A percentile compares a stretch with the other conserved stretches of the same genome.
Evolutionary conservation across 257 asterid species (phyloP).

Genomic region (Fraxinus pennsylvanica): DNA sequence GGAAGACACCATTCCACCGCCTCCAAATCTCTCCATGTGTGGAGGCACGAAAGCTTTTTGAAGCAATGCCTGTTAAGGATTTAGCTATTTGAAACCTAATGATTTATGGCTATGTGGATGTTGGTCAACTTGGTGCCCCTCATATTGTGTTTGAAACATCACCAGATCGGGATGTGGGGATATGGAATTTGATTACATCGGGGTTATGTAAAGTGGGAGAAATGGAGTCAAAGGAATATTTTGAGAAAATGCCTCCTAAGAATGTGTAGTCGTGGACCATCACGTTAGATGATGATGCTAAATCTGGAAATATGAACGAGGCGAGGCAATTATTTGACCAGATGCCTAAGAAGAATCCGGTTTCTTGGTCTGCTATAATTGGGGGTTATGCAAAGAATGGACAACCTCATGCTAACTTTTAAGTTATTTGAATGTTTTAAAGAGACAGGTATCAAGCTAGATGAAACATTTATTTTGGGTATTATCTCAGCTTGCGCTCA

Average conservation of each 20-base stretch:
- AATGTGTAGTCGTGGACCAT: constrained; percentile 31
- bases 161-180: constrained; percentile 8
- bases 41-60: constrained; percentile 18
- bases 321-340: constrained; percentile 16
- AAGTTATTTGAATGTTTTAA: constrained; percentile 5
- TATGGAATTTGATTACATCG: constrained; percentile 19
- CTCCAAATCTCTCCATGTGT: constrained; percentile 31
- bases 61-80: constrained; percentile 3
- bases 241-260: constrained; percentile 19
- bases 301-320: constrained; percentile 2
- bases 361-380: constrained; percentile 1
- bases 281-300: constrained; percentile 23
- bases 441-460: constrained; percentile 8
- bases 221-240: constrained; percentile 4
- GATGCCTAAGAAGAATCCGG: constrained; percentile 22
- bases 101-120: not conserved
- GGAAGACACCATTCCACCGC: constrained; percentile 51
- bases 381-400: constrained; percentile 17
- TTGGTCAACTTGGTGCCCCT: constrained; percentile 5
- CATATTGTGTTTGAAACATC: not conserved
- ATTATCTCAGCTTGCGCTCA: constrained; percentile 28
- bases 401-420: constrained; percentile 17
- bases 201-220: constrained; percentile 19
- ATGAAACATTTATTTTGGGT: constrained; percentile 8
- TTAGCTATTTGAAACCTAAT: constrained; percentile 23